Conservation (phyloP, 805 yeast species). For the Ogataea naganishii region DNA sequence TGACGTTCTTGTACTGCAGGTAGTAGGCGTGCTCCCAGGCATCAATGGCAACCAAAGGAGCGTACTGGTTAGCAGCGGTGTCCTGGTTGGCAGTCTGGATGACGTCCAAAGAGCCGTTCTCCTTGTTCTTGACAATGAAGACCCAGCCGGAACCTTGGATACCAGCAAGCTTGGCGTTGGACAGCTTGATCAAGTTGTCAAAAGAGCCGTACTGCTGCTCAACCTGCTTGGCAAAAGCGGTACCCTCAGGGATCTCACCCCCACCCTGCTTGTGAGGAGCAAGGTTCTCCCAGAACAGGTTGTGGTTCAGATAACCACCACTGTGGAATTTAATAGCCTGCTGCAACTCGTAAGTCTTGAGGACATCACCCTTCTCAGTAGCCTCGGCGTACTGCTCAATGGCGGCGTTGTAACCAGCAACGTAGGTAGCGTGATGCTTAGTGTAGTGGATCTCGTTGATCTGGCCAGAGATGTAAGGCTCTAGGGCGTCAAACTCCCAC, state of each 20-base stretch:
- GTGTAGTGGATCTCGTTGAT: constrained; percentile 82
- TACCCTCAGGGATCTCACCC: constrained; percentile 53
- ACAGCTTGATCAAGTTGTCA: constrained; percentile 53
- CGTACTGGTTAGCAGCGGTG: constrained; percentile 60
- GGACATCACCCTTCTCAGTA: constrained; percentile 43
- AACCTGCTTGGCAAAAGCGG: constrained; percentile 53
- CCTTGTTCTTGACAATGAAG: constrained; percentile 74
- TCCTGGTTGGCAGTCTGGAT: constrained; percentile 84
- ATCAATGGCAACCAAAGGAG: constrained; percentile 81
- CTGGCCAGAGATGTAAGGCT: constrained; percentile 79
- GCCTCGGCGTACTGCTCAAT: constrained; percentile 68
- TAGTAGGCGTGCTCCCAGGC: constrained; percentile 98
- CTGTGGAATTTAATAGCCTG: constrained; percentile 83
- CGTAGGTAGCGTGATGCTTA: constrained; percentile 91
- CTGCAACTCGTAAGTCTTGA: constrained; percentile 55
- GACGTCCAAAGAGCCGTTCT: constrained; percentile 66
- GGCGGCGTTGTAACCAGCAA: constrained; percentile 74
- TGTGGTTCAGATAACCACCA: constrained; percentile 86
- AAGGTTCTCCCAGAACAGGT: constrained; percentile 79
- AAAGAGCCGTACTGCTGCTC: constrained; percentile 59
- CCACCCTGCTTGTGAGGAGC: constrained; percentile 73
- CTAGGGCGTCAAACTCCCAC: constrained; percentile 79
- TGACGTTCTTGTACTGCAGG: constrained; percentile 86
- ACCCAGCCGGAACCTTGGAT: constrained; percentile 97
- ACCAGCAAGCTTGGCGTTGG: constrained; percentile 72